These are phyloP conservation scores for Fabrea salina DNA, from an alignment of 169 alveolate genomes.

Conservation along the genomic window DNA sequence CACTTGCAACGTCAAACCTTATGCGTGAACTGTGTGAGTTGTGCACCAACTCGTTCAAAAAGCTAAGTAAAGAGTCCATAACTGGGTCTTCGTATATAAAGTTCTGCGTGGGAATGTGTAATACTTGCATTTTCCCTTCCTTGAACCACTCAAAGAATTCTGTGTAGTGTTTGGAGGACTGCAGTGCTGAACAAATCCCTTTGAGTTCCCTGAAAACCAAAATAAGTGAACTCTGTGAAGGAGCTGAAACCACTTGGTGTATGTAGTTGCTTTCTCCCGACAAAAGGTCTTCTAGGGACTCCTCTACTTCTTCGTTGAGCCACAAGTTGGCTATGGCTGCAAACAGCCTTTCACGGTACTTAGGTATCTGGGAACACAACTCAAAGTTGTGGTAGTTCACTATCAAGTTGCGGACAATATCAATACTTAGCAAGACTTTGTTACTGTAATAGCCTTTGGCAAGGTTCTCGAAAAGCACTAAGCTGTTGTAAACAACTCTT, in stretches of 20 bases:
- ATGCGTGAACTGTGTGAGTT: not conserved
- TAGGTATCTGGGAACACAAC: not conserved
- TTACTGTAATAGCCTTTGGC: slow-evolving; percentile 11
- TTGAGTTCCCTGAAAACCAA: not conserved
- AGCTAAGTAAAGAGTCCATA: not conserved
- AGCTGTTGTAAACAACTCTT: not conserved
- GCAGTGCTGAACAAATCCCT: not conserved
- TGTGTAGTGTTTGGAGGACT: not conserved
- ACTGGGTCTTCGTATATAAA: not conserved
- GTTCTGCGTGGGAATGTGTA: not conserved
- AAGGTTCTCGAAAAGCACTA: not conserved
- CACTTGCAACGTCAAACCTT: not conserved
- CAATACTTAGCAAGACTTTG: slow-evolving; percentile 7
- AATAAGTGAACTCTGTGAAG: not conserved
- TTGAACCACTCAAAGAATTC: slow-evolving; percentile 19
- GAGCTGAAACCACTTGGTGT: not conserved
- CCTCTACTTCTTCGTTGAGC: slow-evolving; percentile 9
- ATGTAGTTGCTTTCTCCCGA: not conserved
- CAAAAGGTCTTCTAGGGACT: not conserved
- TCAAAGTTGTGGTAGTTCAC: not conserved
- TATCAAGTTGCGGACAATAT: not conserved
- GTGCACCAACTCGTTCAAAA: not conserved
- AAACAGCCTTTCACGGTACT: not conserved
- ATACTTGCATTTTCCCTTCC: not conserved
- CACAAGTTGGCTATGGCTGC: not conserved